Base-by-base conservation (phyloP, 805 yeast genomes). In the Cyberlindnera samutprakarnensis region DNA sequence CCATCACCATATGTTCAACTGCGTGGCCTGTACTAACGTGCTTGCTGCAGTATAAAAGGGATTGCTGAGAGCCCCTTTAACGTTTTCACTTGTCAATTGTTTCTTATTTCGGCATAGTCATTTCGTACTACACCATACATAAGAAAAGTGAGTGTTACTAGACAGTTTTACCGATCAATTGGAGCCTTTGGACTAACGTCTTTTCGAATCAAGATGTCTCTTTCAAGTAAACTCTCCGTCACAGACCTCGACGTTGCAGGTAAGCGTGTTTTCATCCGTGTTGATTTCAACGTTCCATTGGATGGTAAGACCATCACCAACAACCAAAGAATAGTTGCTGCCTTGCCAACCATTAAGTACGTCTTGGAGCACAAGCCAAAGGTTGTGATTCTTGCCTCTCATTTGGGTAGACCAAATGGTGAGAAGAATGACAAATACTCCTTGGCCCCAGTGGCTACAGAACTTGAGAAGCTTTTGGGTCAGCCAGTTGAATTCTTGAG, bases 291-390 rank as follows among this genome's bases (percentile, higher is more conserved):
- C 68, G 94, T 83, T 46, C 94, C 94, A 61, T 78, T 92, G 53
- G 97, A 92, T 59, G 97, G 96, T 51, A 75, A 74, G 56, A 88
- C 79, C 61, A 92, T 92, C 73, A 94, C 99, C 70, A 92, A 94
- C 78, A 94, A 92, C 74, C 97, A 92, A 72, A 82, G 99, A 71
- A 92, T 92, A 58, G 97, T 88, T 54, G 99, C 98, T 61, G 98
- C 99, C 49, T 69, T 94, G 54, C 99, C 99, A 64, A 90, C 99
- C 51, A 92, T 92, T 70, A 65, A 94, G 67, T 92, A 90, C 63
- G 96, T 90, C 33, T 69, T 83, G 60, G 90, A 84, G 59, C 80
- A 90, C 49, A 75, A 82, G 56, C 95, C 99, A 59, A 86, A 81
- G 73, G 85, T 77, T 47, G 79, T 92, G 47, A 70, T 92, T 49